Percentiles rank a stretch among this genome's conserved stretches.
phyloP scores from a whole-genome alignment of 495 filamentous ascomycete genomes.

The Penicillium lividum region DNA sequence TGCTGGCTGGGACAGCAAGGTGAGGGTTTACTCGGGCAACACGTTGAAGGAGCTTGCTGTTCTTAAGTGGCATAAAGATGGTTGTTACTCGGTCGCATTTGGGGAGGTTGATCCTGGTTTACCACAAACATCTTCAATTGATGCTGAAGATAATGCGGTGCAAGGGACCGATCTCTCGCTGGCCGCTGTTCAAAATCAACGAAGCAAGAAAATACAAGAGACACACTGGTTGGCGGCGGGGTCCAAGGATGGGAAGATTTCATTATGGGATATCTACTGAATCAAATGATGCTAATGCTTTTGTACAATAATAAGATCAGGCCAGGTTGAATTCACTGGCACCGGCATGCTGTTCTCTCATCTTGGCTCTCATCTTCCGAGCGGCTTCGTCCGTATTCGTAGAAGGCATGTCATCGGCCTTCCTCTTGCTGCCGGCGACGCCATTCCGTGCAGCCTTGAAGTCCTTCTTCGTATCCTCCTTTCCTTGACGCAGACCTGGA shows the following conservation, averaged over 20 bases:
- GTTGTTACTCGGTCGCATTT: constrained; percentile 86
- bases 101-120: constrained; percentile 43
- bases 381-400: constrained; percentile 62
- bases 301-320: constrained; percentile 41
- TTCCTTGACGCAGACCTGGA: constrained; percentile 54
- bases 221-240: constrained; percentile 91
- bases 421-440: constrained; percentile 39
- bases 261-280: constrained; percentile 94
- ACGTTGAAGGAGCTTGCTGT: constrained; percentile 89
- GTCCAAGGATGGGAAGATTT: constrained; percentile 94
- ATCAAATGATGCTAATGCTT: constrained; percentile 31
- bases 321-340: constrained; percentile 90
- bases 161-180: constrained; percentile 27
- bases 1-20: constrained; percentile 85
- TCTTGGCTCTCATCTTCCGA: constrained; percentile 76
- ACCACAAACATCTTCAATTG: background rate
- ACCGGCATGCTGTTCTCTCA: constrained; percentile 70
- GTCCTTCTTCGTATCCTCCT: constrained; percentile 49
- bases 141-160: background rate
- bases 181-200: constrained; percentile 58
- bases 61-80: constrained; percentile 91
- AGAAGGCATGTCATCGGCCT: constrained; percentile 38
- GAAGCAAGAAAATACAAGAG: constrained; percentile 62
- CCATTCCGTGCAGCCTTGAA: constrained; percentile 46
- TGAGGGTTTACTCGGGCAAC: constrained; percentile 78